phyloP scores from a whole-genome alignment of 192 early-diverging fungal species.

The Kappamyces sp. region DNA sequence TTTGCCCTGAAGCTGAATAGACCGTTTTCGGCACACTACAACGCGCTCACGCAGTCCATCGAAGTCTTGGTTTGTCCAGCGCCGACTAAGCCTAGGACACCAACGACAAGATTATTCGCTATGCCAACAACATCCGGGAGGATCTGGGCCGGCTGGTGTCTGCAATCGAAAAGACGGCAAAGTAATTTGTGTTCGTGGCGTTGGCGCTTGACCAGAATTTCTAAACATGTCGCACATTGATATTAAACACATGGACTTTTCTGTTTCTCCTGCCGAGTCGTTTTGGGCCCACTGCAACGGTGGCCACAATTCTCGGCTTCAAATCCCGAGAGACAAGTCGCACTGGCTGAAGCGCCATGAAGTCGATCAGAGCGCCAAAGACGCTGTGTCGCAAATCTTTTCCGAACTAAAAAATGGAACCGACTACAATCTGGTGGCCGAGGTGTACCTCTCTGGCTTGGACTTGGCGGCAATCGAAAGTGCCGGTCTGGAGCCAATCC shows the following conservation, averaged over 20 bases:
- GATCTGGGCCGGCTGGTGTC: constrained; percentile 70
- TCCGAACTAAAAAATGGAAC: constrained; percentile 1
- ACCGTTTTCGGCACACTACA: constrained; percentile 88
- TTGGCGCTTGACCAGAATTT: no score
- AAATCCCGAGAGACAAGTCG: constrained; percentile 5
- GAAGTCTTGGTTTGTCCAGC: constrained; percentile 57
- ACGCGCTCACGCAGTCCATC: constrained; percentile 82
- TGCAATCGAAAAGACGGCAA: constrained; percentile 54
- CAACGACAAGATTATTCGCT: constrained; percentile 79
- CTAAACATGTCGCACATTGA: neutral
- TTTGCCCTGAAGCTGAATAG: constrained; percentile 70
- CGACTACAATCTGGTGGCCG: neutral
- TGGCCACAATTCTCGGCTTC: neutral
- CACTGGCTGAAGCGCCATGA: neutral
- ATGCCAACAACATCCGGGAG: constrained; percentile 67
- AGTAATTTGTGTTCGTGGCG: no score
- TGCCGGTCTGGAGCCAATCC: neutral
- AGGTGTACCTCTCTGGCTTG: constrained; percentile 8
- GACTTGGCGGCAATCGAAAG: constrained; percentile 1
- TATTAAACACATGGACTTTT: constrained; percentile 6
- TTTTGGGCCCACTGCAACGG: constrained; percentile 10
- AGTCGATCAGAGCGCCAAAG: neutral
- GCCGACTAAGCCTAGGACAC: constrained; percentile 37
- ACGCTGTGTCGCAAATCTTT: constrained; percentile 1
- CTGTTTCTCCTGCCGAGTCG: neutral